Conservation (phyloP, 2,329 filamentous ascomycete species). For the Neonectria magnoliae region DNA sequence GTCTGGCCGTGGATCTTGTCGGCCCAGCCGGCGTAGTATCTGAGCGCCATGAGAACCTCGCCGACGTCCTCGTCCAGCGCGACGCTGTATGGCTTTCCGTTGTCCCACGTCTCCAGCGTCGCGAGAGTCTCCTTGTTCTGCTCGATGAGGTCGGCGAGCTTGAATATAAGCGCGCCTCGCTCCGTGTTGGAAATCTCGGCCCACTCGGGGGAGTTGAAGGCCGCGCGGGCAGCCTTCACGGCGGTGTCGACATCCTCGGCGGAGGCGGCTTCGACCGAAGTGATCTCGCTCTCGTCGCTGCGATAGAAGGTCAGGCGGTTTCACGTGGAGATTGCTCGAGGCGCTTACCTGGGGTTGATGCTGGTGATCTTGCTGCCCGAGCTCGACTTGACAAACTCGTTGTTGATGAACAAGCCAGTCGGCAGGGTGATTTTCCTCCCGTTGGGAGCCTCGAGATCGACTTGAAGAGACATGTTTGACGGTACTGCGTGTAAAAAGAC, state of each 20-base stretch:
- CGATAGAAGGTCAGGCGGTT: not conserved
- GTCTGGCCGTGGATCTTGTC: conserved; percentile 78
- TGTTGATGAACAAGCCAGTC: conserved; percentile 77
- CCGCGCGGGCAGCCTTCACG: conserved; percentile 64
- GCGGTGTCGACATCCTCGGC: conserved; percentile 38
- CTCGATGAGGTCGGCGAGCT: conserved; percentile 75
- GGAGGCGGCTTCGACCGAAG: conserved; percentile 32
- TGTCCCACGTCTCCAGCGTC: conserved; percentile 78
- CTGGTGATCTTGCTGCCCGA: conserved; percentile 64
- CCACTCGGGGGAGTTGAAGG: conserved; percentile 54
- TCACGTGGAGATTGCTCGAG: not conserved
- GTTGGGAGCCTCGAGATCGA: conserved; percentile 74
- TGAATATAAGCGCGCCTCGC: conserved; percentile 73
- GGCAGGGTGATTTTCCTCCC: conserved; percentile 72
- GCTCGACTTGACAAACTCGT: conserved; percentile 72
- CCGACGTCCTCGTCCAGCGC: conserved; percentile 71
- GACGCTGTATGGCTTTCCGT: conserved; percentile 72
- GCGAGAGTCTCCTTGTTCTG: conserved; percentile 61
- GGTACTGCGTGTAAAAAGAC: not conserved
- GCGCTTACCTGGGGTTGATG: conserved; percentile 57
- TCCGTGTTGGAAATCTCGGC: conserved; percentile 64
- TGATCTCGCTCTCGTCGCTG: conserved; percentile 25
- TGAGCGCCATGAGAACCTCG: conserved; percentile 52
- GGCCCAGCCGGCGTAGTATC: conserved; percentile 77
- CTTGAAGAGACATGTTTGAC: conserved; percentile 29